Evolutionary conservation across 805 yeast genomes (phyloP).

Genomic region (Maudiozyma turicensis): DNA sequence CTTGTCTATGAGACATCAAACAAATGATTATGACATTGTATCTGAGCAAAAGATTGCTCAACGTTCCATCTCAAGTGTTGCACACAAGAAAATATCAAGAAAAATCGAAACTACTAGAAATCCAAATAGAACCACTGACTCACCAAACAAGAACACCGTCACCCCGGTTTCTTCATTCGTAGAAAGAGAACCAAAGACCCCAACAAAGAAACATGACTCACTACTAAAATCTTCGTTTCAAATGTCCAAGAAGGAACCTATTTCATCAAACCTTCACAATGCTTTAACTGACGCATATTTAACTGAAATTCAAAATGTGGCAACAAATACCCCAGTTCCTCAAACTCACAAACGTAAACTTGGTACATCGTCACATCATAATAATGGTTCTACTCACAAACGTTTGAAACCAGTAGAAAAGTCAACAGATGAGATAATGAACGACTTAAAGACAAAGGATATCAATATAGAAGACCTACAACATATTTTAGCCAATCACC

Average conservation of each 20-base stretch:
- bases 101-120: neutral
- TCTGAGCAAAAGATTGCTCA: neutral
- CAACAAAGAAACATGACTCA: neutral
- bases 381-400: neutral
- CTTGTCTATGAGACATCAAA: conserved; percentile 4
- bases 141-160: neutral
- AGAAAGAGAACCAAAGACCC: conserved; percentile 2
- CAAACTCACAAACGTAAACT: neutral
- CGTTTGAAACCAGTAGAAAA: neutral
- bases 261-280: neutral
- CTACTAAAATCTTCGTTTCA: neutral
- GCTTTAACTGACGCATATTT: neutral
- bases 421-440: conserved; percentile 5
- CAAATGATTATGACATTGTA: neutral
- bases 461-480: conserved; percentile 42
- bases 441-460: conserved; percentile 18
- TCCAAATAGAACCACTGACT: neutral
- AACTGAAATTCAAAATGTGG: neutral
- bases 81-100: neutral
- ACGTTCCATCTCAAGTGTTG: neutral
- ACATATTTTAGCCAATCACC: conserved; percentile 67
- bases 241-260: neutral
- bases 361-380: neutral
- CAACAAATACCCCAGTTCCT: neutral
- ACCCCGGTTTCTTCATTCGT: conserved; percentile 2